phyloP scores from a whole-genome alignment of 1,284 basidiomycete species.

The Marasmius fiardii region DNA sequence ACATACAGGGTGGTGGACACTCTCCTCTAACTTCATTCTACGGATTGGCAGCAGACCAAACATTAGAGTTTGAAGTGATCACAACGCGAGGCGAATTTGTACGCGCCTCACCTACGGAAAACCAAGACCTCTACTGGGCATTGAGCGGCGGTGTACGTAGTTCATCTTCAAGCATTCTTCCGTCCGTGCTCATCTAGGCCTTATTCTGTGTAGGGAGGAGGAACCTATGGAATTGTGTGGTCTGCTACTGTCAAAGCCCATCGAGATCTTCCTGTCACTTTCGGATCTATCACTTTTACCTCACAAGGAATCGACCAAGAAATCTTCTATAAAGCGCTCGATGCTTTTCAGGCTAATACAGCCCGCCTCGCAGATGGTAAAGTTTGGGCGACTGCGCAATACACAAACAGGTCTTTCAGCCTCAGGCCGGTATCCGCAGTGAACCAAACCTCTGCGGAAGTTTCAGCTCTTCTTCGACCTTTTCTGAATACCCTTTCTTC shows the following conservation, averaged over 20 bases:
- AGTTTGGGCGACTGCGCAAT: not conserved
- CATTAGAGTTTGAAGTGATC: conserved; percentile 1
- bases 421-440: not conserved
- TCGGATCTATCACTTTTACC: conserved; percentile 11
- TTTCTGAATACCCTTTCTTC: conserved; percentile 1
- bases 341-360: conserved; percentile 11
- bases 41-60: conserved; percentile 7
- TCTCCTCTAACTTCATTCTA: conserved; percentile 1
- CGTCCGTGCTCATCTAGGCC: not conserved
- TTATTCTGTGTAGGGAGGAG: conserved; percentile 4
- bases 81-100: not conserved
- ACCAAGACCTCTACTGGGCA: conserved; percentile 2
- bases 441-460: not conserved
- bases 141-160: conserved; percentile 9
- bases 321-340: conserved; percentile 14
- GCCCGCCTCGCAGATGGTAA: conserved; percentile 2
- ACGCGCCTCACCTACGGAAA: not conserved
- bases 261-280: conserved; percentile 13
- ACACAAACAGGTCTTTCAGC: not conserved
- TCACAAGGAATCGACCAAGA: conserved; percentile 10
- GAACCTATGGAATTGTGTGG: conserved; percentile 2
- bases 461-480: not conserved
- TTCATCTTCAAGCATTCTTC: not conserved
- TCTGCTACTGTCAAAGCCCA: conserved; percentile 1
- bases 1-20: conserved; percentile 9